Evolutionary conservation across 192 early-diverging fungal species (phyloP).

Genomic region (Geosiphon pyriformis): DNA sequence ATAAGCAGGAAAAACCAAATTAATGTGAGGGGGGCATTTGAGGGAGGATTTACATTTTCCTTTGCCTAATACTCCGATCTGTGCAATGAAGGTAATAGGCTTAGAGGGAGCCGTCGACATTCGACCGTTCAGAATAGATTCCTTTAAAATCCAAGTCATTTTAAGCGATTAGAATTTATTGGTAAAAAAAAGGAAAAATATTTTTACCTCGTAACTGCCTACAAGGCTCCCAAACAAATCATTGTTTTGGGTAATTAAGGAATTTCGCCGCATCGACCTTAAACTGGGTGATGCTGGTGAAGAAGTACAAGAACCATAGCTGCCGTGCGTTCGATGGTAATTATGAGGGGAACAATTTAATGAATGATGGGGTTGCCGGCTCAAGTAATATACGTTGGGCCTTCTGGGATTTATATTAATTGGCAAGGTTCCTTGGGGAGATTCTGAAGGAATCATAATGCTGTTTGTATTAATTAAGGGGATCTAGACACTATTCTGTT

Average conservation of each 20-base stretch:
- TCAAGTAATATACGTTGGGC: too few species aligned
- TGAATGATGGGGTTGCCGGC: too few species aligned
- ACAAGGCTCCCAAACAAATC: neutral
- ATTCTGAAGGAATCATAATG: too few species aligned
- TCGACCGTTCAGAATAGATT: constrained; percentile 69
- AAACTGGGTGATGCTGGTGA: neutral
- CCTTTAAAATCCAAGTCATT: constrained; percentile 27
- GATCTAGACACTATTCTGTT: too few species aligned
- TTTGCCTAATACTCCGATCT: constrained; percentile 63
- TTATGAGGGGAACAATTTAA: too few species aligned
- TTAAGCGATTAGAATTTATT: neutral
- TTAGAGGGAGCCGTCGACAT: constrained; percentile 73
- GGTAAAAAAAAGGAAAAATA: neutral
- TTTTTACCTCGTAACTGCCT: neutral
- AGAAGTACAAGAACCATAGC: neutral
- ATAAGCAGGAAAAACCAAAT: constrained; percentile 60
- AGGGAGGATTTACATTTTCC: constrained; percentile 57
- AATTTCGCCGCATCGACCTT: neutral
- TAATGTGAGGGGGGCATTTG: constrained; percentile 63
- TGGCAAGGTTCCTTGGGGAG: too few species aligned
- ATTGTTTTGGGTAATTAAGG: neutral
- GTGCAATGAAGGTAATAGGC: constrained; percentile 63
- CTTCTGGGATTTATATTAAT: too few species aligned
- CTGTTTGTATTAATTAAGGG: too few species aligned
- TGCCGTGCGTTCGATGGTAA: neutral